Evolutionary conservation across 2,329 filamentous ascomycete species (phyloP).

Genomic region (Trichoderma semiorbis): DNA sequence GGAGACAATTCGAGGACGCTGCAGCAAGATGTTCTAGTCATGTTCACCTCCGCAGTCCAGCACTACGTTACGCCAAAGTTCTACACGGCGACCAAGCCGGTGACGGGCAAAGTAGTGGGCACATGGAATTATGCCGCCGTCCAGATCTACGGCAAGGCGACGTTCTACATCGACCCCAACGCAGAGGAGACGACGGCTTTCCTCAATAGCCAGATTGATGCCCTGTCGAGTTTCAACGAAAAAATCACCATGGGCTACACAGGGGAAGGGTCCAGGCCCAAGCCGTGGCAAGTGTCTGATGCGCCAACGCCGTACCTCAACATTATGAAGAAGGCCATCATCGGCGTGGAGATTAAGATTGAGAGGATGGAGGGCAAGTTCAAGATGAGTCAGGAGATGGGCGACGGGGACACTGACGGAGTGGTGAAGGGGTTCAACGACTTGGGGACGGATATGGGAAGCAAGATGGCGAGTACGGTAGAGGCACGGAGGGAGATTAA

Average conservation of each 20-base stretch:
- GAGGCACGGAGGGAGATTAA: conserved; percentile 30
- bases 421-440: conserved; percentile 54
- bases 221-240: conserved; percentile 52
- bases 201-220: conserved; percentile 49
- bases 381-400: conserved; percentile 64
- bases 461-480: conserved; percentile 33
- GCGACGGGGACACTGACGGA: conserved; percentile 50
- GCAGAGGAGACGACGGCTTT: conserved; percentile 44
- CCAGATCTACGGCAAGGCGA: conserved; percentile 59
- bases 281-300: conserved; percentile 55
- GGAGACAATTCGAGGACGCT: conserved; percentile 23
- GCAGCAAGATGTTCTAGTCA: conserved; percentile 55
- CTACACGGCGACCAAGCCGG: conserved; percentile 62
- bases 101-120: conserved; percentile 62
- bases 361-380: conserved; percentile 57
- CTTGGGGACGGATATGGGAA: conserved; percentile 31
- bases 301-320: conserved; percentile 55
- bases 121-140: conserved; percentile 69
- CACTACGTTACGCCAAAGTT: conserved; percentile 69
- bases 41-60: conserved; percentile 57
- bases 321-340: conserved; percentile 55
- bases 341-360: conserved; percentile 59
- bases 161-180: conserved; percentile 49
- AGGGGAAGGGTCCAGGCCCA: conserved; percentile 25
- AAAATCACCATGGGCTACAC: conserved; percentile 54